A percentile compares a stretch with the other conserved stretches of the same genome.
Evolutionary conservation across 169 alveolate genomes (phyloP).

Genomic region (Eimeria acervulina): DNA sequence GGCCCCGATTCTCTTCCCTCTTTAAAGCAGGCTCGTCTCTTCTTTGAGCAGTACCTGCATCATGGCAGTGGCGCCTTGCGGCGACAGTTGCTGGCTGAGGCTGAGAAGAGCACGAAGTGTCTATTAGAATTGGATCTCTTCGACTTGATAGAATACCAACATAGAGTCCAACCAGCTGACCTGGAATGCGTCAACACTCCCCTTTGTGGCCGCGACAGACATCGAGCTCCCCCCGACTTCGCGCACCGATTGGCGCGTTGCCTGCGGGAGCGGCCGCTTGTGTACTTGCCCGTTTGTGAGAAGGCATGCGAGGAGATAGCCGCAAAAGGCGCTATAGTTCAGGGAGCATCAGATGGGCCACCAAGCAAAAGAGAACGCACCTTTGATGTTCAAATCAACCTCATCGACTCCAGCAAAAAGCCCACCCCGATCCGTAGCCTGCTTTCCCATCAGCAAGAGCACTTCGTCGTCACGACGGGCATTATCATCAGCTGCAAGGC

Average conservation of each 20-base stretch:
- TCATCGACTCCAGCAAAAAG: constrained; percentile 73
- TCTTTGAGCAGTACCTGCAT: constrained; percentile 83
- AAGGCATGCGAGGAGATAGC: constrained; percentile 80
- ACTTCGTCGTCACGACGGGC: constrained; percentile 81
- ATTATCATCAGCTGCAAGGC: constrained; percentile 78
- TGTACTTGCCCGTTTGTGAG: constrained; percentile 83
- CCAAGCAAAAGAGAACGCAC: constrained; percentile 44
- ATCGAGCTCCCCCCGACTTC: constrained; percentile 82
- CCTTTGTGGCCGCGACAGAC: constrained; percentile 75
- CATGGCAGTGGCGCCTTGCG: constrained; percentile 77
- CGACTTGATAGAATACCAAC: constrained; percentile 78
- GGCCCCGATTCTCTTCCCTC: constrained; percentile 81
- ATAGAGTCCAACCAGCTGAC: constrained; percentile 74
- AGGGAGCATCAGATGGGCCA: constrained; percentile 62
- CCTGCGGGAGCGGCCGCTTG: constrained; percentile 79
- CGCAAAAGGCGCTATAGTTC: constrained; percentile 75
- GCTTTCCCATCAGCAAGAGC: constrained; percentile 81
- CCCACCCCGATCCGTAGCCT: constrained; percentile 79
- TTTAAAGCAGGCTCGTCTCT: constrained; percentile 66
- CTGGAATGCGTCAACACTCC: constrained; percentile 83
- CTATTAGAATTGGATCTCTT: constrained; percentile 69
- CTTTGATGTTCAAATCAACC: constrained; percentile 77
- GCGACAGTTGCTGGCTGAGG: constrained; percentile 77
- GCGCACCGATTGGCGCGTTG: constrained; percentile 81
- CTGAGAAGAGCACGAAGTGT: constrained; percentile 64